Evolutionary conservation across 176 grass and related monocot species (phyloP).

Genomic region (Bolboschoenus planiculmis): DNA sequence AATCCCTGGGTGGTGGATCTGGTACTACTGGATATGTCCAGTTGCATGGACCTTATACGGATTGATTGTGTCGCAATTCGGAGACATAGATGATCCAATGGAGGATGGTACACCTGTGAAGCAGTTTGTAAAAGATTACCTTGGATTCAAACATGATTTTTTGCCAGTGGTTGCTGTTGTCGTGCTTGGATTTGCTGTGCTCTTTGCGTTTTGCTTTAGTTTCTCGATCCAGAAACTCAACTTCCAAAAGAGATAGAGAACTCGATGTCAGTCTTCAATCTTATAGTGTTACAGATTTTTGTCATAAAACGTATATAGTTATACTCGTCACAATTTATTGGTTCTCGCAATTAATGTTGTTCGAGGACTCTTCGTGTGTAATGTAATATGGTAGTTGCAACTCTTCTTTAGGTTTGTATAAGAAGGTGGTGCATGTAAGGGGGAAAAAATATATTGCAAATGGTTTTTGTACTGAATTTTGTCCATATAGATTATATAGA

Average conservation of each 20-base stretch:
- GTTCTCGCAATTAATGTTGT: background rate
- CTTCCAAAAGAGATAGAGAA: constrained; percentile 76
- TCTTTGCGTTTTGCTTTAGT: constrained; percentile 59
- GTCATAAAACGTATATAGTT: background rate
- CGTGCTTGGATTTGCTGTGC: constrained; percentile 33
- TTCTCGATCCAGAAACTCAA: constrained; percentile 76
- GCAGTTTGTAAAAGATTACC: constrained; percentile 42
- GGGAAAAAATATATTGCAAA: background rate
- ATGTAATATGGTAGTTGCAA: background rate
- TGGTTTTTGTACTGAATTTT: background rate
- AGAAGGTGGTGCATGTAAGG: background rate
- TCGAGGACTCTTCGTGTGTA: background rate
- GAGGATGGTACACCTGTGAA: constrained; percentile 26
- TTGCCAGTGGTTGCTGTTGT: constrained; percentile 45
- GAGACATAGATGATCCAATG: constrained; percentile 34
- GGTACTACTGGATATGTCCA: constrained; percentile 70
- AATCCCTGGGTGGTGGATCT: constrained; percentile 80
- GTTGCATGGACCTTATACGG: constrained; percentile 72
- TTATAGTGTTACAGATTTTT: background rate
- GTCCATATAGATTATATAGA: background rate
- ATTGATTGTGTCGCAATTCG: constrained; percentile 63
- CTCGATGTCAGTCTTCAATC: background rate
- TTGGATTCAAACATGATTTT: constrained; percentile 66
- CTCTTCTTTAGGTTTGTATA: background rate
- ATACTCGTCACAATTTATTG: background rate